Conservation (phyloP, 176 grass and related monocot genomes). For the Carex myosuroides region DNA sequence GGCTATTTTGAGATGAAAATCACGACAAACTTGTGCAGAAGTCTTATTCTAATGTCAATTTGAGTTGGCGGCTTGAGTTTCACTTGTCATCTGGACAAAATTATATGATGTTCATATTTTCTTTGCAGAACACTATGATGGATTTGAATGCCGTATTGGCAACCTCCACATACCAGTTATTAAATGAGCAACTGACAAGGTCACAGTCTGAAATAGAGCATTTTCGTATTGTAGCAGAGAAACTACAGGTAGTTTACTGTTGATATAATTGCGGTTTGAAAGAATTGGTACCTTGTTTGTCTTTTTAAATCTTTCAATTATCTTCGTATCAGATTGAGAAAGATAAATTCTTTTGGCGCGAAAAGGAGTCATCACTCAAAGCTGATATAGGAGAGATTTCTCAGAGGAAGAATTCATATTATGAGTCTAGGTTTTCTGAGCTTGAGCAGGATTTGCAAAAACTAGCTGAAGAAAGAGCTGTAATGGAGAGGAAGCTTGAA, state of each 20-base stretch:
- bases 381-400: conserved; percentile 63
- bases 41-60: not conserved
- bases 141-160: conserved; percentile 77
- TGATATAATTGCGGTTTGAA: conserved; percentile 31
- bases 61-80: not conserved
- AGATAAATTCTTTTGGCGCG: conserved; percentile 74
- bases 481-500: conserved; percentile 64
- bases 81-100: not conserved
- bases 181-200: conserved; percentile 57
- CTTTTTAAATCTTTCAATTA: conserved; percentile 25
- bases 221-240: conserved; percentile 45
- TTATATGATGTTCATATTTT: not conserved
- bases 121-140: conserved; percentile 68
- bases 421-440: conserved; percentile 52
- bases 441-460: conserved; percentile 62
- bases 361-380: conserved; percentile 66
- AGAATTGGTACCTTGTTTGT: not conserved
- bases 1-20: not conserved
- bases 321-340: conserved; percentile 53
- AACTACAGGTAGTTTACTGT: conserved; percentile 95
- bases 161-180: conserved; percentile 61
- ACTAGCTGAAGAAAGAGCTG: conserved; percentile 56
- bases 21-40: not conserved
- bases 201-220: conserved; percentile 59
- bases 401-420: conserved; percentile 44